Evolutionary conservation across 345 rosid genomes (phyloP).

Genomic region (Heritiera fomes): DNA sequence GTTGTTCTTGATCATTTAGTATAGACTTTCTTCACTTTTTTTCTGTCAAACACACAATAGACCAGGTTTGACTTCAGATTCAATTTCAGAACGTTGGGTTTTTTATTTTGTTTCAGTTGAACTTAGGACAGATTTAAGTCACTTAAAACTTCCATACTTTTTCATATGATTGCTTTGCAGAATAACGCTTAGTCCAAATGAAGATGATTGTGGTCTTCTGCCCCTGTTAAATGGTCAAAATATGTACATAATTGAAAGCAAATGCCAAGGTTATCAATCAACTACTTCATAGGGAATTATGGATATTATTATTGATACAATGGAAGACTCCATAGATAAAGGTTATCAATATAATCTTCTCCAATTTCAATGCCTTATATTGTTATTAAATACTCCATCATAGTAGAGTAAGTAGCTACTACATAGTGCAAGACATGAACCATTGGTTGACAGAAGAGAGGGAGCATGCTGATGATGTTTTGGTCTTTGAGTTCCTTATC

Average conservation of each 20-base stretch:
- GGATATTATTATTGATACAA: not conserved
- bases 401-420: not conserved
- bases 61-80: too few relatives aligned
- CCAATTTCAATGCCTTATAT: not conserved
- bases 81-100: too few relatives aligned
- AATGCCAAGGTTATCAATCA: not conserved
- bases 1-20: not conserved
- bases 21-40: not conserved
- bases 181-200: too few relatives aligned
- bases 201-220: not conserved
- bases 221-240: not conserved
- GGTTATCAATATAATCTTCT: not conserved
- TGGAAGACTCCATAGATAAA: not conserved
- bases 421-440: not conserved
- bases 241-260: not conserved
- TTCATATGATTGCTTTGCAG: too few relatives aligned
- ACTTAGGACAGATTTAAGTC: too few relatives aligned
- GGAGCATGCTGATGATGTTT: conserved; percentile 41
- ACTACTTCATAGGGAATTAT: not conserved
- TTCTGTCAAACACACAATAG: not conserved
- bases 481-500: conserved; percentile 35
- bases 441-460: conserved; percentile 80
- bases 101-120: too few relatives aligned
- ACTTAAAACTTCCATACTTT: too few relatives aligned
- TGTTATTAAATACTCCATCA: not conserved